Base-by-base conservation (phyloP, 768 basidiomycete species). In the Scleroderma citrinum region DNA sequence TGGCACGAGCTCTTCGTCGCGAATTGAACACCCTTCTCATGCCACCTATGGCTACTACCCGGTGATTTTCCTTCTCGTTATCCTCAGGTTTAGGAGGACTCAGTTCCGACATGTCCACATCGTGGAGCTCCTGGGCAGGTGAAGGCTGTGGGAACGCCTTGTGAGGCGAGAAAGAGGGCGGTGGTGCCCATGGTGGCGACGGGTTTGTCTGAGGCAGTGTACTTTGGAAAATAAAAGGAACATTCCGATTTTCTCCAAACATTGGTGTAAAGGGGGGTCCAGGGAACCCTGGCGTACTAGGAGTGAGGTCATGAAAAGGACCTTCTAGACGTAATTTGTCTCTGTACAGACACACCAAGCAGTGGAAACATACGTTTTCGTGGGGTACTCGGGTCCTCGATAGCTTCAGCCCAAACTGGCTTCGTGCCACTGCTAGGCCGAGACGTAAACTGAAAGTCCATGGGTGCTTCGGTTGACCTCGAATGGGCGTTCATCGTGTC, bases 371-470 rank as follows among this genome's bases (percentile, higher is more conserved):
- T 71, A 89, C 86, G 82, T 77, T 89, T 89, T 59, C 75, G 73
- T 30, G 82, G 77, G 21, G 81, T 77, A 57, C 66, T 73, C n/a
- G 72, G 60, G 43, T 78, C 75, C 19, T 53, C 17, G 43, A n/a
- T 48, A 20, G 60, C 49, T 16, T 61, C 16, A 21, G 76, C 77
- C 86, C 85, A 87, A 2, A 74, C 78, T 2, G 83, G 80, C 60
- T 72, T 79, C 48, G 73, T 67, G 32, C 66, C 62, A 47, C 62
- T 72, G 52, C 63, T 76, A 14, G 78, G 76, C 21, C 87, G 76
- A 56, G 82, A 80, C 8, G 88, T 91, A 71, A 83, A 91, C 63
- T 91, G 81, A 66, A 82, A 92, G 66, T 92, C 89, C 90, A 92
- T 92, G 4, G 90, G 90, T 3, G 84, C 86, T 61, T 91, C 90